Evolutionary conservation across 2,329 filamentous ascomycete genomes (phyloP).

Genomic region (Orbilia quercus): DNA sequence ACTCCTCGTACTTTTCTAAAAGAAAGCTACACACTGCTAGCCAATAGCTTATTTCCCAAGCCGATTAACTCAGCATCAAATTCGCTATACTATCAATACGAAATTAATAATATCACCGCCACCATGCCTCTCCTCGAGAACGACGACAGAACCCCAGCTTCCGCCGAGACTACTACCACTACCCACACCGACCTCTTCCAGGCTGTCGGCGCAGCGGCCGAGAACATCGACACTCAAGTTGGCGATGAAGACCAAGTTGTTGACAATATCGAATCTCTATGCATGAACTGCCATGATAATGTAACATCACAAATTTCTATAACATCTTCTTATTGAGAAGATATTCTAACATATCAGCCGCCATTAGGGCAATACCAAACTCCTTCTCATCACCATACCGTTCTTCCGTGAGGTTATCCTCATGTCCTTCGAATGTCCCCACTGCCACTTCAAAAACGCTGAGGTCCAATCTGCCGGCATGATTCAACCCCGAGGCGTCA

Average conservation of each 20-base stretch:
- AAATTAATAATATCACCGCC: not conserved
- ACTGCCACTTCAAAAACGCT: conserved; percentile 90
- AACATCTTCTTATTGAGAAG: not conserved
- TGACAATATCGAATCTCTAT: conserved; percentile 74
- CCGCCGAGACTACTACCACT: conserved; percentile 9
- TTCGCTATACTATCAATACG: too few species aligned
- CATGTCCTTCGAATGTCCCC: conserved; percentile 93
- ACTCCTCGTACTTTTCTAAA: not conserved
- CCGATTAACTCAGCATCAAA: not conserved
- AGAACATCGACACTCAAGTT: conserved; percentile 44
- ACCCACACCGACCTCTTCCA: conserved; percentile 58
- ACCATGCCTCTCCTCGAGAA: conserved; percentile 51
- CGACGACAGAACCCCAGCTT: conserved; percentile 16
- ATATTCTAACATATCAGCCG: conserved; percentile 33
- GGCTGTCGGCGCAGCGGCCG: conserved; percentile 58
- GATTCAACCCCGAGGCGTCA: conserved; percentile 87
- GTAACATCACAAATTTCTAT: conserved; percentile 65
- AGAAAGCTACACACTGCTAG: not conserved
- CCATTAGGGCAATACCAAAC: conserved; percentile 78
- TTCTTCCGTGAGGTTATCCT: conserved; percentile 98
- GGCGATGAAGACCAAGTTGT: conserved; percentile 61
- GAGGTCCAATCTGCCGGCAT: conserved; percentile 92
- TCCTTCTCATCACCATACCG: conserved; percentile 90
- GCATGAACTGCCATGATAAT: conserved; percentile 87
- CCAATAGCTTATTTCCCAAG: too few species aligned